Evolutionary conservation across 345 rosid species (phyloP).

Genomic region (Eucalyptus curtisii): DNA sequence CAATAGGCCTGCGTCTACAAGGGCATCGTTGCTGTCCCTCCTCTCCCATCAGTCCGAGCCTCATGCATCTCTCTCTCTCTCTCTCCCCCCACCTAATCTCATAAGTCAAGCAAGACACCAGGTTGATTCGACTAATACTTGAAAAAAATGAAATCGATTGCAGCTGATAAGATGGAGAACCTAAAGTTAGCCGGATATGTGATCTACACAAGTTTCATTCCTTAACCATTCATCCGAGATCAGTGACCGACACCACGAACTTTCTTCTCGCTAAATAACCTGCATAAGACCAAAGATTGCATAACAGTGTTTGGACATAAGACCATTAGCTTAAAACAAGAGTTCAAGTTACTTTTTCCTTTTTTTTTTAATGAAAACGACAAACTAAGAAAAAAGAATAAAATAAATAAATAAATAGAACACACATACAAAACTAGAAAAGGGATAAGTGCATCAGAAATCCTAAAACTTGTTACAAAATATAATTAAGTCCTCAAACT

Average conservation of each 20-base stretch:
- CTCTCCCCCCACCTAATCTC: neutral
- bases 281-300: neutral
- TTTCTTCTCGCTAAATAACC: neutral
- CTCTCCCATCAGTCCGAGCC: neutral
- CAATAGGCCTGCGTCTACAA: neutral
- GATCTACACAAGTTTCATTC: neutral
- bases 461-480: too few species aligned
- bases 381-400: too few species aligned
- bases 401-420: too few species aligned
- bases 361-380: too few species aligned
- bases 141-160: neutral
- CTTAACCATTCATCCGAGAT: neutral
- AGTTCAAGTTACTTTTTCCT: neutral
- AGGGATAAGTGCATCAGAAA: rapidly evolving
- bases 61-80: neutral
- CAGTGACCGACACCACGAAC: neutral
- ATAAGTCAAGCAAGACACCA: neutral
- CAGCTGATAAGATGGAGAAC: neutral
- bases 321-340: neutral
- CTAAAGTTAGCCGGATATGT: neutral
- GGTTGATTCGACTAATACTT: neutral
- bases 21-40: neutral
- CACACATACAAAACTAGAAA: too few species aligned
- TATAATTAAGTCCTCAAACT: too few species aligned
- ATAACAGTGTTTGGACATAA: neutral